A percentile compares a stretch with the other conserved stretches of the same genome.
These are phyloP conservation scores for Sclerotinia trifoliorum DNA, from an alignment of 2,329 filamentous ascomycete genomes.

Conservation along the genomic window DNA sequence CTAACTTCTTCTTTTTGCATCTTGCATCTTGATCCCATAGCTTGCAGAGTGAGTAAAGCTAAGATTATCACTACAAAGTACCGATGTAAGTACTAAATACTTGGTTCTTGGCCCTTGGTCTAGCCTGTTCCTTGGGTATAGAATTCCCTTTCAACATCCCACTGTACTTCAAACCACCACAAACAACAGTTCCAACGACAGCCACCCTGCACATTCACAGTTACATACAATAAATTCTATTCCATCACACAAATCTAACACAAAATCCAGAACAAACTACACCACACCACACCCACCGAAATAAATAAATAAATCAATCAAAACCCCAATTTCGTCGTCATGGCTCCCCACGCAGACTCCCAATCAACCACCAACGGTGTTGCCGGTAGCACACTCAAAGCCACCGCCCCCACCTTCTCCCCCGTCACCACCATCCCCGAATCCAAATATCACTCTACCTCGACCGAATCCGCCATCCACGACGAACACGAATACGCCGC, in stretches of 20 bases:
- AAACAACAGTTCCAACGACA: too few relatives aligned
- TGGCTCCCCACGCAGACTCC: constrained; percentile 60
- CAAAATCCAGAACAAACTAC: not conserved
- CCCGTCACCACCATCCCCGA: constrained; percentile 33
- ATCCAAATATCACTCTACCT: constrained; percentile 66
- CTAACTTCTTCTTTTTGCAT: not conserved
- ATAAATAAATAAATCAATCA: not conserved
- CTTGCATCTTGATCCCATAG: not conserved
- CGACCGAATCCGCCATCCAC: constrained; percentile 75
- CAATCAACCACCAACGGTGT: constrained; percentile 25
- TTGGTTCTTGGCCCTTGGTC: not conserved
- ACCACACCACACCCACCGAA: not conserved
- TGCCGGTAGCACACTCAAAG: constrained; percentile 42
- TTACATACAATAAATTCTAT: not conserved
- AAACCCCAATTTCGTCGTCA: constrained; percentile 37
- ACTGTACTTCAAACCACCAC: not conserved
- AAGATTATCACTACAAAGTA: not conserved
- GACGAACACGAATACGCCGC: constrained; percentile 83
- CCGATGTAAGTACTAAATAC: not conserved
- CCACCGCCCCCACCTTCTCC: constrained; percentile 39
- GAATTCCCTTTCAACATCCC: not conserved
- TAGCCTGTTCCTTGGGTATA: not conserved
- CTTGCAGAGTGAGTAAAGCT: not conserved
- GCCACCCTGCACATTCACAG: not conserved
- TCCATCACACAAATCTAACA: not conserved